Evolutionary conservation across 2,329 filamentous ascomycete species (phyloP).

Genomic region (Botryotinia narcissicola): DNA sequence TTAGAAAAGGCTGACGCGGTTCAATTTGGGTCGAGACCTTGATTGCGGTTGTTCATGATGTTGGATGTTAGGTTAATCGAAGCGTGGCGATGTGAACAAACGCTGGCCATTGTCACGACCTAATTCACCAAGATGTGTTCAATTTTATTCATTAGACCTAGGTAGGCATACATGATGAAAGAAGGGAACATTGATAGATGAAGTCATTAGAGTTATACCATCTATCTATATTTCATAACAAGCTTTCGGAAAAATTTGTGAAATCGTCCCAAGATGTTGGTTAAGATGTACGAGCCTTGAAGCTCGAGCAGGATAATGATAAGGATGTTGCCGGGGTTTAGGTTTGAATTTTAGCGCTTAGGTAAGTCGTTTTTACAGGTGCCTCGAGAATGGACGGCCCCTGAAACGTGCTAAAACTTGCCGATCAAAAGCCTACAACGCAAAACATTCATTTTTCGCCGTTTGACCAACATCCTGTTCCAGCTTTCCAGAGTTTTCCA

Average conservation of each 20-base stretch:
- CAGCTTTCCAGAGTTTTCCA: background rate
- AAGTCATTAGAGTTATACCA: background rate
- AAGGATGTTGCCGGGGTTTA: background rate
- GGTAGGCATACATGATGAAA: no score
- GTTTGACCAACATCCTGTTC: background rate
- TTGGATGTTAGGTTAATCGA: conserved; percentile 3
- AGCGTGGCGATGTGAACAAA: background rate
- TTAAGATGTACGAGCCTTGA: background rate
- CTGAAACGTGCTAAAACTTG: background rate
- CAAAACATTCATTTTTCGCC: background rate
- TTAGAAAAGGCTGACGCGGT: background rate
- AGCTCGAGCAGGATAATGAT: background rate
- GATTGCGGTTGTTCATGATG: background rate
- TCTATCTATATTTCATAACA: background rate
- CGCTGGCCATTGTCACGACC: background rate
- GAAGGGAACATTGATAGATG: background rate
- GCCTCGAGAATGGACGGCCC: background rate
- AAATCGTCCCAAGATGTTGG: background rate
- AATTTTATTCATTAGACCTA: no score
- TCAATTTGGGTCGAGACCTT: background rate
- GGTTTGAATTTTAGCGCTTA: background rate
- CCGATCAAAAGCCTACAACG: background rate
- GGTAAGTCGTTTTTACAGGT: background rate
- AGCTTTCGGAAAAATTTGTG: background rate
- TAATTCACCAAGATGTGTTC: background rate